A percentile compares a stretch with the other conserved stretches of the same genome.
Evolutionary conservation across 768 basidiomycete species (phyloP).

Genomic region (Suillus alpinus): DNA sequence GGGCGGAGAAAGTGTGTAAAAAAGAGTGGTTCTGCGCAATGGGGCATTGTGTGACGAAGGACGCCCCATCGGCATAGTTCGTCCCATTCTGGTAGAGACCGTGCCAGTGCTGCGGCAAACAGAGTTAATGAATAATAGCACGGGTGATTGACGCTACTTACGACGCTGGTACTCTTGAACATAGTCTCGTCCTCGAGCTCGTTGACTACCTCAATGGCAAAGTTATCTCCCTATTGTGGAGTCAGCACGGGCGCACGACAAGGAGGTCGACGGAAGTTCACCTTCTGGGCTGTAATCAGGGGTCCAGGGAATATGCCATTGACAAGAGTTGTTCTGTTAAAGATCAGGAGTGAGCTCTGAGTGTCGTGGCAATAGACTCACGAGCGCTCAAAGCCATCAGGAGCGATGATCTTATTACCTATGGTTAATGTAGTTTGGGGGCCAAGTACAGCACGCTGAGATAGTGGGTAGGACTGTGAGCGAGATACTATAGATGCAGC

Average conservation of each 20-base stretch:
- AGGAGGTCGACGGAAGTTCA: neutral
- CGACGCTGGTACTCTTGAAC: slow-evolving; percentile 49
- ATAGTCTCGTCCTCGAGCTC: slow-evolving; percentile 42
- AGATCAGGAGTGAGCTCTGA: neutral
- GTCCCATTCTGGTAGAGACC: slow-evolving; percentile 43
- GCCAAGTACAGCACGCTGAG: slow-evolving; percentile 11
- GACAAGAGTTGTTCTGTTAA: slow-evolving; percentile 37
- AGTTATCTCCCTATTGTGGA: slow-evolving; percentile 32
- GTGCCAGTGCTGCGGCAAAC: slow-evolving; percentile 48
- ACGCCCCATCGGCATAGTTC: slow-evolving; percentile 45
- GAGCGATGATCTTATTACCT: slow-evolving; percentile 38
- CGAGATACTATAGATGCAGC: slow-evolving; percentile 20
- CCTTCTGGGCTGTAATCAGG: slow-evolving; percentile 39
- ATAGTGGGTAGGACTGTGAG: slow-evolving; percentile 7
- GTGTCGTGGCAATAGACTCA: slow-evolving; percentile 18
- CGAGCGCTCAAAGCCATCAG: slow-evolving; percentile 45
- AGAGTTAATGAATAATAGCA: neutral
- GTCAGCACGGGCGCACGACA: neutral
- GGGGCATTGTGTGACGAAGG: slow-evolving; percentile 34
- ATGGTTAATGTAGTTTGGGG: slow-evolving; percentile 30
- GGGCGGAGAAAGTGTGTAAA: slow-evolving; percentile 19
- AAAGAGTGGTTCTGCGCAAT: slow-evolving; percentile 18
- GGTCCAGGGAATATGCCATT: slow-evolving; percentile 45
- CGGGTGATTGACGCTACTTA: slow-evolving; percentile 24
- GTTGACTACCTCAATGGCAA: slow-evolving; percentile 46